Conservation (phyloP, 208 protist species). For the Trichomonas vaginalis region DNA sequence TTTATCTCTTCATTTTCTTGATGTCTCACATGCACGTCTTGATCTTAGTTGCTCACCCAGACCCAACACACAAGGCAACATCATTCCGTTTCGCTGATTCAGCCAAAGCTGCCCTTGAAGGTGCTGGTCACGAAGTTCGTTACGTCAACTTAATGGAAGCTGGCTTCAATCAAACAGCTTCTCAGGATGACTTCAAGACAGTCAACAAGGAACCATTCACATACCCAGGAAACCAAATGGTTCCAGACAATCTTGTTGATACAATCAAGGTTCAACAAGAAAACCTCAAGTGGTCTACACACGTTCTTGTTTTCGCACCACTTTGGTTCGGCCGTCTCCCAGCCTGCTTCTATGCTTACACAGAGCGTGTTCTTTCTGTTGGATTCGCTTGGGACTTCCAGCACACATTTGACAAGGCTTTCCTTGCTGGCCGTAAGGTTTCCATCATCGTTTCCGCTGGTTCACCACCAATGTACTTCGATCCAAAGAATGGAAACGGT, state of each 20-base stretch:
- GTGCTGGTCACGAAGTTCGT: not conserved
- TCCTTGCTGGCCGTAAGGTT: not conserved
- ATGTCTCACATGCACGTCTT: not conserved
- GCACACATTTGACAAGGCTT: not conserved
- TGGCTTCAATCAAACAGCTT: not conserved
- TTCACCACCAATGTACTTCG: not conserved
- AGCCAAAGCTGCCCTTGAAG: not conserved
- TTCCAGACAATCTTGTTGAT: not conserved
- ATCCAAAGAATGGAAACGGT: not conserved
- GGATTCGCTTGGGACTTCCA: not conserved
- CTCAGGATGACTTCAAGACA: not conserved
- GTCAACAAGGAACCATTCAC: not conserved
- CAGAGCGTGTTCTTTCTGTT: not conserved
- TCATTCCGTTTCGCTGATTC: not conserved
- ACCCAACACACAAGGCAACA: not conserved
- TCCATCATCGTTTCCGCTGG: not conserved
- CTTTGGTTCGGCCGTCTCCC: not conserved
- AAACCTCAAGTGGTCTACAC: not conserved
- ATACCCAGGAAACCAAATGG: not conserved
- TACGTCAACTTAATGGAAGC: not conserved
- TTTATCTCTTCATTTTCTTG: not conserved
- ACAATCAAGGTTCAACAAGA: not conserved
- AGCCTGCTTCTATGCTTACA: conserved; percentile 2
- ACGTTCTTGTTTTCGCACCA: not conserved
- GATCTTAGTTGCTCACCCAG: not conserved